phyloP scores from a whole-genome alignment of 257 asterid species.

The Datura wrightii region DNA sequence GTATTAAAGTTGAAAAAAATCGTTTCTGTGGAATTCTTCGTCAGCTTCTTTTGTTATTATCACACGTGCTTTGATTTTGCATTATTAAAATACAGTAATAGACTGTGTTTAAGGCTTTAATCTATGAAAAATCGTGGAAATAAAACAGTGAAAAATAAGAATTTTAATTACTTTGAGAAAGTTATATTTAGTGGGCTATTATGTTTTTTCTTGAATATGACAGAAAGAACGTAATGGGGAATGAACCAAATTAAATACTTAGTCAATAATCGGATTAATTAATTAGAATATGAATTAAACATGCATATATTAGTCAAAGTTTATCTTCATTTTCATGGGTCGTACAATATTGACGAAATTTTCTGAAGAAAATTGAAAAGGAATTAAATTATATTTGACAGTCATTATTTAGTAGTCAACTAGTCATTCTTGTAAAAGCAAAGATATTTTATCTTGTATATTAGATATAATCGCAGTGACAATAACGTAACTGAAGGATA shows the following conservation, averaged over 20 bases:
- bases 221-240: background rate
- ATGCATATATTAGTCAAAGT: background rate
- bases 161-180: constrained; percentile 5
- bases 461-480: background rate
- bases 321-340: constrained; percentile 10
- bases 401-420: constrained; percentile 19
- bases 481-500: constrained; percentile 14
- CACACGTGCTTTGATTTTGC: constrained; percentile 12
- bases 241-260: constrained; percentile 1
- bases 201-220: background rate
- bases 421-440: background rate
- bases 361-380: background rate
- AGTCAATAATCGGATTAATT: background rate
- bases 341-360: constrained; percentile 30
- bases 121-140: background rate
- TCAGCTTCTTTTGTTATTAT: background rate
- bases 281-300: background rate
- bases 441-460: background rate
- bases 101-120: background rate
- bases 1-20: background rate
- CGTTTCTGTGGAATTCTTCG: background rate
- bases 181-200: background rate
- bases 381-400: background rate
- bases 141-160: background rate
- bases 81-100: background rate